Evolutionary conservation across 73 alveolate genomes (phyloP), one percentile per base, ranked within the genome.

Genomic region (Paramecium pentaurelia): DNA sequence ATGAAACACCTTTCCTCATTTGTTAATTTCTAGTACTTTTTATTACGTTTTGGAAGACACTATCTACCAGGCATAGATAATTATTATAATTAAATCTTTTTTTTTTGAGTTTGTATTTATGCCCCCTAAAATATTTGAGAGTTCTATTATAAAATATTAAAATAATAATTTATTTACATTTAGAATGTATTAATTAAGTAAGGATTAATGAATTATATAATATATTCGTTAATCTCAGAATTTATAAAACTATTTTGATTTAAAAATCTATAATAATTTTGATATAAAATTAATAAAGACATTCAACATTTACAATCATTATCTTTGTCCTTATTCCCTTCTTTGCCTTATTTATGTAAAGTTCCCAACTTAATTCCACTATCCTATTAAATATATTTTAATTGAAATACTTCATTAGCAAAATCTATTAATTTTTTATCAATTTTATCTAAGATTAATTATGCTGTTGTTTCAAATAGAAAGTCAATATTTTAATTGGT

Each of bases 401-500:
- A 68, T 6, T 14, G 27, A 3, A 22, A 22, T 27, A 27, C 84
- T 68, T 68, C 45, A 68, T 68, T 27, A 32, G 84, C 18, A 34
- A 68, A 68, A 22, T 68, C 84, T 4, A 22, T 27, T 68, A 68
- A 36, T 40, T 75, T 0, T 18, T 75, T 75, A 34, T 75, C 88
- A 32, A 75, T 75, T 75, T 75, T 75, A 16, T 30, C 88, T 14
- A 75, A 32, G 10, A 75, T 45, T 32, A 11, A 18, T 4, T 32
- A 4, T 20, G 77, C 77, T 6, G 77, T 27, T 27, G 27, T 27
- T 80, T 80, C 91, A 80, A 80, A 80, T 4, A 71, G 58, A 51
- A 83, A 90, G 54, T 96, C 98, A 58, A 96, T 95, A 71, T 95
- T 95, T 40, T 22, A 58, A 37, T 86, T 92, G 4, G 90, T 92